Evolutionary conservation across 768 basidiomycete genomes (phyloP).

Genomic region (Asterophora lycoperdoides): DNA sequence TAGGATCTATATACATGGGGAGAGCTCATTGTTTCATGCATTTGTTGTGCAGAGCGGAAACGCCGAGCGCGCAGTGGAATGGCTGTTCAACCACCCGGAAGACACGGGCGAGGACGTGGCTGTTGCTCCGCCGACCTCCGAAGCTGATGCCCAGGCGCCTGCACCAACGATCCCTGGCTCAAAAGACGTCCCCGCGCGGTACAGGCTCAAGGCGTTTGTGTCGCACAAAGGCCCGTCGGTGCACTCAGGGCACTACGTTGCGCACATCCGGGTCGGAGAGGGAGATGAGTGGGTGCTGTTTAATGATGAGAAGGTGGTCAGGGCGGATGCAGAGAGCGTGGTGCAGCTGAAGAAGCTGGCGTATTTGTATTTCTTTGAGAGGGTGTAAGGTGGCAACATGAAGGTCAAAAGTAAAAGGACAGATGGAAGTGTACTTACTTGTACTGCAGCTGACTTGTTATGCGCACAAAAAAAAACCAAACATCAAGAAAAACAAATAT

Average conservation of each 20-base stretch:
- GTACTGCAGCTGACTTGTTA: too few relatives aligned
- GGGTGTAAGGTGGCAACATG: too few relatives aligned
- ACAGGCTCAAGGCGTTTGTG: conserved; percentile 87
- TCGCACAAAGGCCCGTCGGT: conserved; percentile 97
- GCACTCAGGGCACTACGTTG: conserved; percentile 92
- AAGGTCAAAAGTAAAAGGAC: too few relatives aligned
- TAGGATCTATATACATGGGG: too few relatives aligned
- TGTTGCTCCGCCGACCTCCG: conserved; percentile 21
- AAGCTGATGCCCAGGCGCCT: conserved; percentile 14
- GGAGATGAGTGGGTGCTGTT: conserved; percentile 81
- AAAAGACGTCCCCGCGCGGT: conserved; percentile 63
- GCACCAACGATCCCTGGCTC: conserved; percentile 40
- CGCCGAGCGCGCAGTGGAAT: conserved; percentile 86
- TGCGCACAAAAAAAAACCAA: too few relatives aligned
- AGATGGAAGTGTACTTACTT: too few relatives aligned
- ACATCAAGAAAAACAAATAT: too few relatives aligned
- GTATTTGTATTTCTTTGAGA: conserved; percentile 93
- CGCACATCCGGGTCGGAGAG: conserved; percentile 59
- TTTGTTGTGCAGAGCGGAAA: conserved; percentile 51
- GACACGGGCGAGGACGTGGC: conserved; percentile 64
- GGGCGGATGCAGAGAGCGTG: conserved; percentile 80
- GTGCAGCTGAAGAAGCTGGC: conserved; percentile 77
- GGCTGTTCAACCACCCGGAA: conserved; percentile 93
- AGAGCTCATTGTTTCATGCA: not conserved
- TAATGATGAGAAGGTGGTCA: conserved; percentile 95